These are phyloP conservation scores for Lenzites betulinus DNA, from an alignment of 768 basidiomycete species.

Conservation along the genomic window DNA sequence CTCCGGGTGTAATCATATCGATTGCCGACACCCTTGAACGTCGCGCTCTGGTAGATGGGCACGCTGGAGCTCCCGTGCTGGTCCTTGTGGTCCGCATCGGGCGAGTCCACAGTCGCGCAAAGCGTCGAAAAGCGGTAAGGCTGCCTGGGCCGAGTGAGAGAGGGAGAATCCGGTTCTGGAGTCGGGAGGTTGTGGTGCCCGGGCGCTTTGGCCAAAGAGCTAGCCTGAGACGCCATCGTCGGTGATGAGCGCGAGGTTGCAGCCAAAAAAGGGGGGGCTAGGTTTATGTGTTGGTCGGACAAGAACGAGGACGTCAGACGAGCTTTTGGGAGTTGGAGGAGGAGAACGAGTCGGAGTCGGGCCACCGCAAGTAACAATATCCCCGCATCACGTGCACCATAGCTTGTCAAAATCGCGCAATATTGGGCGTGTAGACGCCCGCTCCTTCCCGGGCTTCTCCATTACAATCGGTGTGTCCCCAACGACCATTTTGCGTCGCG, in stretches of 20 bases:
- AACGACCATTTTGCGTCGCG: too few relatives aligned
- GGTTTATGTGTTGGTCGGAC: neutral
- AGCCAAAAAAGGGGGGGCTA: neutral
- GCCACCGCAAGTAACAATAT: conserved; percentile 12
- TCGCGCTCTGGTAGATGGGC: conserved; percentile 97
- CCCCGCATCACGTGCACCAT: conserved; percentile 21
- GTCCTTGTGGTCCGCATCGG: conserved; percentile 88
- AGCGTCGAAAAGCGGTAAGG: conserved; percentile 90
- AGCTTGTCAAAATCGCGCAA: conserved; percentile 18
- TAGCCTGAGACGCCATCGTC: conserved; percentile 11
- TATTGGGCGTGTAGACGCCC: conserved; percentile 6
- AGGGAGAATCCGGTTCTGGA: conserved; percentile 79
- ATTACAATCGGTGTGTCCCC: too few relatives aligned
- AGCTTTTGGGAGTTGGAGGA: conserved; percentile 10
- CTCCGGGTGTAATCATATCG: conserved; percentile 94
- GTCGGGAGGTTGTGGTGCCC: conserved; percentile 62
- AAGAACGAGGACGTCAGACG: conserved; percentile 1
- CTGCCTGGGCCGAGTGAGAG: conserved; percentile 54
- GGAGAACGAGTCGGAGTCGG: conserved; percentile 4
- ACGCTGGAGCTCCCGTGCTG: conserved; percentile 94
- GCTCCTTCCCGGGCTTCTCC: neutral
- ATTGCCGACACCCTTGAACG: conserved; percentile 92
- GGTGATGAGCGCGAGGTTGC: neutral
- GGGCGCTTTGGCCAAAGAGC: conserved; percentile 7
- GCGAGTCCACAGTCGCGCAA: conserved; percentile 91